Percentiles rank a stretch among this genome's conserved stretches.
Conservation (phyloP, 441 rosid genomes). For the Populus hybrid region DNA sequence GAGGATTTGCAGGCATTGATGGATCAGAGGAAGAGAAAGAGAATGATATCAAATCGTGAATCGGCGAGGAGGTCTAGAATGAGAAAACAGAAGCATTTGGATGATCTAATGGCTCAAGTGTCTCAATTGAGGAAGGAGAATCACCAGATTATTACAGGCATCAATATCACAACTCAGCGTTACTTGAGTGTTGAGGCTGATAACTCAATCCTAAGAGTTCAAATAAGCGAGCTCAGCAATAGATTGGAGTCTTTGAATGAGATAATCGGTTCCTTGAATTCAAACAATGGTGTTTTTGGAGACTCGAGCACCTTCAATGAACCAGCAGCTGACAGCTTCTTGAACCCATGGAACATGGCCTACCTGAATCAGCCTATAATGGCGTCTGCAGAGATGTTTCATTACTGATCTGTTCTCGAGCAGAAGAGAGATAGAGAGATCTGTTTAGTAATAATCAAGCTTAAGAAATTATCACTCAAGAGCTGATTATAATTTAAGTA, state of each 20-base stretch:
- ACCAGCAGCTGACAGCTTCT: slow-evolving; percentile 41
- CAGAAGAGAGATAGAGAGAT: background rate
- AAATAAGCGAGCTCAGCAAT: slow-evolving; percentile 54
- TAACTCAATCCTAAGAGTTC: slow-evolving; percentile 69
- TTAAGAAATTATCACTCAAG: background rate
- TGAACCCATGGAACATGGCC: slow-evolving; percentile 43
- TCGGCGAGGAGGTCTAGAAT: slow-evolving; percentile 94
- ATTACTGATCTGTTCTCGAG: slow-evolving; percentile 17
- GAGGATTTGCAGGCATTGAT: slow-evolving; percentile 49
- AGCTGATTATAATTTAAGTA: slow-evolving; percentile 2
- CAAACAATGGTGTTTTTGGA: slow-evolving; percentile 20
- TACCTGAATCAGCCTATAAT: slow-evolving; percentile 59
- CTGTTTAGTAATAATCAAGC: background rate
- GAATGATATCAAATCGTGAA: slow-evolving; percentile 83
- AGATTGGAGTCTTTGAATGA: slow-evolving; percentile 64
- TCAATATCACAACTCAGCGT: slow-evolving; percentile 48
- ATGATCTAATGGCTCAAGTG: slow-evolving; percentile 55
- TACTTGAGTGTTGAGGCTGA: slow-evolving; percentile 55
- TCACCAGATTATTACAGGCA: slow-evolving; percentile 40
- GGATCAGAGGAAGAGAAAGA: slow-evolving; percentile 73
- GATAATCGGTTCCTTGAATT: slow-evolving; percentile 44
- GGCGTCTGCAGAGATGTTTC: slow-evolving; percentile 62
- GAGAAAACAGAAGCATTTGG: slow-evolving; percentile 81
- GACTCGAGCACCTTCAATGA: slow-evolving; percentile 26
- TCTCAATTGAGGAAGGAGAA: slow-evolving; percentile 49